Conservation (phyloP, 805 yeast species). For the Pichia thaimueangensis region DNA sequence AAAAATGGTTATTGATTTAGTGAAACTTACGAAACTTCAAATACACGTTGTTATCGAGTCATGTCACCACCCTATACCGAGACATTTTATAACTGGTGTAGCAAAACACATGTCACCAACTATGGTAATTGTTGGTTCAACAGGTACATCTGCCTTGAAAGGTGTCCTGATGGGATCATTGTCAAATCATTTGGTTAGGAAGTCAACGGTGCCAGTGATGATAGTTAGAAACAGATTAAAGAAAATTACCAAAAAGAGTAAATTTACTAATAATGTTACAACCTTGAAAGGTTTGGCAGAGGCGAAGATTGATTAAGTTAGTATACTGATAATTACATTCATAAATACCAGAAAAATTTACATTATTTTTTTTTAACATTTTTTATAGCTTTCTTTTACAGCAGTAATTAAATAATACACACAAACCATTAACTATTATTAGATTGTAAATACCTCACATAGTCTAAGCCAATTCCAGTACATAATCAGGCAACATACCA, state of each 20-base stretch:
- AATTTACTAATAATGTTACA: conserved; percentile 50
- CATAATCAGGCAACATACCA: conserved; percentile 51
- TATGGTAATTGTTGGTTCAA: conserved; percentile 67
- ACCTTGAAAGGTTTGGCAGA: conserved; percentile 39
- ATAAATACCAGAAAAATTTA: too few species aligned
- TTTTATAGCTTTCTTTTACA: not conserved
- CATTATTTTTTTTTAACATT: too few species aligned
- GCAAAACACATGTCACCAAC: conserved; percentile 69
- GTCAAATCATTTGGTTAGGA: conserved; percentile 65
- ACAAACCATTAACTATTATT: too few species aligned
- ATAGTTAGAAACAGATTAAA: conserved; percentile 69
- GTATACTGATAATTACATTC: too few species aligned
- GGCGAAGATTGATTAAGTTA: conserved; percentile 32
- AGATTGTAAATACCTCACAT: too few species aligned
- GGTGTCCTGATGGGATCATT: conserved; percentile 71
- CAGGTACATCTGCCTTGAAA: conserved; percentile 64
- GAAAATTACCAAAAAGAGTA: conserved; percentile 52
- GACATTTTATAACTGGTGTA: conserved; percentile 62
- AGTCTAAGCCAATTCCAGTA: too few species aligned
- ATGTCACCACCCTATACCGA: conserved; percentile 68
- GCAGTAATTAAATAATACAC: too few species aligned
- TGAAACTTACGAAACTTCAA: conserved; percentile 62
- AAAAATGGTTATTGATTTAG: conserved; percentile 34
- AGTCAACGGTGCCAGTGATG: conserved; percentile 72
- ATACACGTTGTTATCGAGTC: conserved; percentile 70